Conservation (phyloP, 768 basidiomycete genomes). For the Crassisporium funariophilum region DNA sequence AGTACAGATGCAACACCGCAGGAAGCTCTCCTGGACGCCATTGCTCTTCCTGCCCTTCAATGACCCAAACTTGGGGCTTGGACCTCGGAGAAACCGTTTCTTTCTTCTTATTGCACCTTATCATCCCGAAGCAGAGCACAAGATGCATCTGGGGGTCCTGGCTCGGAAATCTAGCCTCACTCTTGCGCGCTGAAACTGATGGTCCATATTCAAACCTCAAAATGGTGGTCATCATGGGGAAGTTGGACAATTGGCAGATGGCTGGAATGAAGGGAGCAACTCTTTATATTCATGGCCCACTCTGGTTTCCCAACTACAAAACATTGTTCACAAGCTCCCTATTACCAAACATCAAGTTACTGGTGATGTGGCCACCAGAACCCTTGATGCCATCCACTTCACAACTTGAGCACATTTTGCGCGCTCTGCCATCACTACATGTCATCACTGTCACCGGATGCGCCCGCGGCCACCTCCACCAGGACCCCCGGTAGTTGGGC, state of each 20-base stretch:
- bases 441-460: background rate
- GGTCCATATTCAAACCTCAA: background rate
- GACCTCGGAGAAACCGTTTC: background rate
- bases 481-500: background rate
- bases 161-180: background rate
- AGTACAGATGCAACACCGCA: background rate
- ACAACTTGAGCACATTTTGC: background rate
- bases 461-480: background rate
- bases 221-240: background rate
- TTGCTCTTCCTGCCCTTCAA: background rate
- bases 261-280: background rate
- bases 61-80: background rate
- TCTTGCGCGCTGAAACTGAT: background rate
- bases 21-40: background rate
- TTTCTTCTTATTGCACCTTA: conserved; percentile 1
- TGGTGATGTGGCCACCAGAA: background rate
- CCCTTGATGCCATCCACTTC: background rate
- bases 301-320: background rate
- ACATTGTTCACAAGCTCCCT: background rate
- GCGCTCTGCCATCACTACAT: background rate
- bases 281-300: background rate
- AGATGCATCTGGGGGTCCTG: background rate
- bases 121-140: background rate
- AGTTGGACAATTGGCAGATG: background rate
- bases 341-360: background rate